Percentiles rank a stretch among this genome's conserved stretches.
Evolutionary conservation across 441 rosid species (phyloP).

Genomic region (Gossypium trilobum): DNA sequence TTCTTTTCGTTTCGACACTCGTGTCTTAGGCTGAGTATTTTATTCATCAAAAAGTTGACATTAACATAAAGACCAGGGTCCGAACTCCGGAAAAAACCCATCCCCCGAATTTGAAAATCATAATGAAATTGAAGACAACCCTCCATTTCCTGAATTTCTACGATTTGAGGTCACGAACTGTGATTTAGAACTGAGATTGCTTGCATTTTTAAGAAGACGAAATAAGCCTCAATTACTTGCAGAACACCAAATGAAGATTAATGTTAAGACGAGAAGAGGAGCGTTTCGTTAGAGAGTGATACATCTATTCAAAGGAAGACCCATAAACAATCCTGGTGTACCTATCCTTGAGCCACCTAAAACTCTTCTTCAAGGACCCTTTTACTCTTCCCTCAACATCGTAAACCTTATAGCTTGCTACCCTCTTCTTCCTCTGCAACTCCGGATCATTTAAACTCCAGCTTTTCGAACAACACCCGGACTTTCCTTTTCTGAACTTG

Average conservation of each 20-base stretch:
- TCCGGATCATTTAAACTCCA: constrained; percentile 55
- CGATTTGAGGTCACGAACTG: not conserved
- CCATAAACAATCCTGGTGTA: constrained; percentile 38
- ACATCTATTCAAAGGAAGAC: not conserved
- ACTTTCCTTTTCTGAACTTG: constrained; percentile 42
- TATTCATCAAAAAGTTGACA: not conserved
- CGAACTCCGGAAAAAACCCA: not conserved
- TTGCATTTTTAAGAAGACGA: not conserved
- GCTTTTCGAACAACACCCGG: constrained; percentile 31
- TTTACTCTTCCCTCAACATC: constrained; percentile 57
- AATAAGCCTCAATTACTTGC: not conserved
- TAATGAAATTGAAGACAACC: not conserved
- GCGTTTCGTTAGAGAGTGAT: not conserved
- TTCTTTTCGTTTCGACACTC: no score
- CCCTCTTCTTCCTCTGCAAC: constrained; percentile 62
- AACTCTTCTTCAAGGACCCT: constrained; percentile 57
- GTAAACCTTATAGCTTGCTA: constrained; percentile 60
- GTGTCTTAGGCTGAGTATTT: not conserved
- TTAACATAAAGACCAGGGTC: no score
- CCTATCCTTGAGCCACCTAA: constrained; percentile 53
- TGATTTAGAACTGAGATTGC: not conserved
- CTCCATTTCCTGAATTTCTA: not conserved
- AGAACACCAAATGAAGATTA: not conserved
- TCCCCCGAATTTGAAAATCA: not conserved
- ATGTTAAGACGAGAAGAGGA: not conserved